Conservation (phyloP, 2,329 filamentous ascomycete species). For the Cercospora brassicicola region DNA sequence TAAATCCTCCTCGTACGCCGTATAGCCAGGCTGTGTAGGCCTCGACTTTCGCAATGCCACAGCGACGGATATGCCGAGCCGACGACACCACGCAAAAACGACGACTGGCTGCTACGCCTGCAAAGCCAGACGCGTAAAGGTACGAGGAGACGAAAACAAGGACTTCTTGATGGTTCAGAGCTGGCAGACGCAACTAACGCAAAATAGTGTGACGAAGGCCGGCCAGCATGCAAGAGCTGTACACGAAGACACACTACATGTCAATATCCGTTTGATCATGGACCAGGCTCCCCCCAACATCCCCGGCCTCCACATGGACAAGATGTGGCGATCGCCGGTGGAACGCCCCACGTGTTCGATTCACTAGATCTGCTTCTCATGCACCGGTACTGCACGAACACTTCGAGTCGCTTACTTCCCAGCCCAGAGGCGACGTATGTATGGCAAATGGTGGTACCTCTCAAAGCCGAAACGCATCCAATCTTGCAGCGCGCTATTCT, state of each 20-base stretch:
- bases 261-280: constrained; percentile 16
- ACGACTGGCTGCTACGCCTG: constrained; percentile 31
- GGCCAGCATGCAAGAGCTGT: constrained; percentile 33
- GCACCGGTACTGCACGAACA: constrained; percentile 34
- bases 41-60: constrained; percentile 1
- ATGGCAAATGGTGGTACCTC: constrained; percentile 27
- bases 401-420: constrained; percentile 27
- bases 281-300: background rate
- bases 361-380: constrained; percentile 32
- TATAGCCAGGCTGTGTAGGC: background rate
- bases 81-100: constrained; percentile 35
- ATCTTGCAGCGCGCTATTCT: constrained; percentile 8
- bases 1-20: constrained; percentile 19
- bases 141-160: constrained; percentile 10
- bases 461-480: constrained; percentile 7
- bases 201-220: constrained; percentile 33
- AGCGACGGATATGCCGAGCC: constrained; percentile 29
- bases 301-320: background rate
- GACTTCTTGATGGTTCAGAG: background rate
- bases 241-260: constrained; percentile 31
- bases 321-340: background rate
- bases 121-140: constrained; percentile 36
- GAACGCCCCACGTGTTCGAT: constrained; percentile 24
- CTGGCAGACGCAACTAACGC: background rate
- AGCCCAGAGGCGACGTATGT: constrained; percentile 24